phyloP scores from a whole-genome alignment of 805 yeast genomes.

The Kodamaea nitidulidarum region DNA sequence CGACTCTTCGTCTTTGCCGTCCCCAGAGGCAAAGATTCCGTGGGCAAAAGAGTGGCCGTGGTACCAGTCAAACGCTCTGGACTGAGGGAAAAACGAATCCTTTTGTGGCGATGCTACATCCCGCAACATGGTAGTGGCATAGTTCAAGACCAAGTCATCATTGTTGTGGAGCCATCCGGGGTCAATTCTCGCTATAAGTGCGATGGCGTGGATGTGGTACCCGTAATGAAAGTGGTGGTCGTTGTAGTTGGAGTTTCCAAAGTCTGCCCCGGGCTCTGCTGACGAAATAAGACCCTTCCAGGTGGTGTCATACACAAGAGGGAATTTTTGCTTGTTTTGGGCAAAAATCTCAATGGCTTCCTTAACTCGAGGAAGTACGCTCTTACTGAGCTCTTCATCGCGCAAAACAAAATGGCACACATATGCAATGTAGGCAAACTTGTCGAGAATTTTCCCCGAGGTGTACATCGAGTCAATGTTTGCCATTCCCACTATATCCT shows the following conservation, averaged over 20 bases:
- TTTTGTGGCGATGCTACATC: constrained; percentile 61
- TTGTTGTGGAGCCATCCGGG: constrained; percentile 30
- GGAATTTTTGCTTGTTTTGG: constrained; percentile 62
- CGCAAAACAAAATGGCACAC: constrained; percentile 63
- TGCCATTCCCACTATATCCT: constrained; percentile 54
- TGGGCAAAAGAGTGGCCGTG: constrained; percentile 79
- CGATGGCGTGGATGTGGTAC: constrained; percentile 68
- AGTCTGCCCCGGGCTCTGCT: constrained; percentile 62
- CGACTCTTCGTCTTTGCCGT: constrained; percentile 75
- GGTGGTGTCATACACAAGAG: constrained; percentile 71
- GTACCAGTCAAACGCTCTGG: constrained; percentile 69
- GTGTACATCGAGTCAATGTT: constrained; percentile 83
- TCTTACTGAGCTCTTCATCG: constrained; percentile 48
- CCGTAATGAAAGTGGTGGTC: constrained; percentile 80
- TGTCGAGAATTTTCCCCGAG: constrained; percentile 83
- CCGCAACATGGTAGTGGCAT: constrained; percentile 58
- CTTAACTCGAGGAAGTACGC: constrained; percentile 56
- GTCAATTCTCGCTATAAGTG: constrained; percentile 58
- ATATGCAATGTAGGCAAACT: constrained; percentile 82
- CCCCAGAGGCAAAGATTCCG: constrained; percentile 65
- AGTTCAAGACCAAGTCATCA: constrained; percentile 36
- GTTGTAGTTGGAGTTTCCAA: constrained; percentile 67
- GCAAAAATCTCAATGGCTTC: constrained; percentile 67
- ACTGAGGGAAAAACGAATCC: constrained; percentile 61
- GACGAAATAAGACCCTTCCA: constrained; percentile 79